Base-by-base conservation (phyloP, 768 basidiomycete genomes). In the Suillus variegatus region DNA sequence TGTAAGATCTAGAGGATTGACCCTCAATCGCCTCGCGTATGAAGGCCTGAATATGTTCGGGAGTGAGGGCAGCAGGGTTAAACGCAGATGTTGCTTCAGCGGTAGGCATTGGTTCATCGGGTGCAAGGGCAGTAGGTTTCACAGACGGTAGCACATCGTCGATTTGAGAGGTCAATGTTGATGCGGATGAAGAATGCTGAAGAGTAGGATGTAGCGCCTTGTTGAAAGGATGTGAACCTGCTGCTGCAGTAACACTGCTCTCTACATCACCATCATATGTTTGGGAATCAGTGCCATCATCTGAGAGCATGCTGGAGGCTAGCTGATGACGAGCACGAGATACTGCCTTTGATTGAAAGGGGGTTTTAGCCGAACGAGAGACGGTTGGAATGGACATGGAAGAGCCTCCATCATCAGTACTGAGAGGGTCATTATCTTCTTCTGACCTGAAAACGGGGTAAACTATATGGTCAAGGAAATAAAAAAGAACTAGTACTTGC, bases 261-360 rank as follows among this genome's bases (percentile, higher is more conserved):
- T 95, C 94, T 64, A 95, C 83, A 77, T 95, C 94, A 64, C 94
- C 94, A 72, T 95, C 94, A 76, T 95, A 94, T 0, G 93, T 94
- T 9, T 93, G 93, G 0, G 91, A 93, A 74, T 94, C 93, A 10
- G 90, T 84, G 62, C 92, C 87, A 49, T 88, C 89, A 69, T 92
- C 90, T 22, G 86, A 88, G 65, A 89, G 75, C 66, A 88, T 66
- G 71, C 80, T 81, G 60, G 81, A 78, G 4, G 85, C 85, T 14
- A 88, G 81, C 60, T 88, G 88, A 72, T 86, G 86, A 67, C 81
- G 82, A 65, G 68, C 66, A 72, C 71, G 65, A 55, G 71, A 73
- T 35, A 70, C 22, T 74, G 69, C 63, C 61, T 70, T 75, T 28
- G 67, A 69, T n/a, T 76, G 66, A 68, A 76, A 67, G 66, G 69